Evolutionary conservation across 192 early-diverging fungal genomes (phyloP).

Genomic region (Coemansia brasiliensis): DNA sequence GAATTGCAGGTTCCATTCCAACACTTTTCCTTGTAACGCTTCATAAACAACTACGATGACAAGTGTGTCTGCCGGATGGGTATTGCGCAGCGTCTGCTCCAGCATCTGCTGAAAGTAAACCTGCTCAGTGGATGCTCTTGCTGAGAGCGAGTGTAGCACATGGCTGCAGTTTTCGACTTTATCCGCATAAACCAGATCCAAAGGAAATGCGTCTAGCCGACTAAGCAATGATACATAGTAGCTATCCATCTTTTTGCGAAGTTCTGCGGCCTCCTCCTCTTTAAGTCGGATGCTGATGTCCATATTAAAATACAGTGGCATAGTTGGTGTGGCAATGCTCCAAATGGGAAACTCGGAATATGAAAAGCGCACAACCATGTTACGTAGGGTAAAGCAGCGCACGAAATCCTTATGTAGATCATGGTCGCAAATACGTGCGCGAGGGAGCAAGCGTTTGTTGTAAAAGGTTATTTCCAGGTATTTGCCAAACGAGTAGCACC

Average conservation of each 20-base stretch:
- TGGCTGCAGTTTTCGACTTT: constrained; percentile 73
- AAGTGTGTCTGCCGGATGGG: constrained; percentile 73
- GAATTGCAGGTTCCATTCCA: constrained; percentile 84
- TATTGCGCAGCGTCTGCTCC: constrained; percentile 80
- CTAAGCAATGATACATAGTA: constrained; percentile 88
- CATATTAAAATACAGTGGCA: constrained; percentile 45
- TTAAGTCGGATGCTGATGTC: constrained; percentile 69
- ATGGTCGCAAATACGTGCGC: constrained; percentile 77
- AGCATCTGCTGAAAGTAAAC: constrained; percentile 80
- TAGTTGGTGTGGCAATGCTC: constrained; percentile 43
- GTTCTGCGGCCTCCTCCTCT: constrained; percentile 69
- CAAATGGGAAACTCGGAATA: constrained; percentile 55
- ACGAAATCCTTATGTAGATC: constrained; percentile 80
- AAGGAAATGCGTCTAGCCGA: constrained; percentile 76
- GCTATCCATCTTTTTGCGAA: constrained; percentile 67
- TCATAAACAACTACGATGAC: constrained; percentile 78
- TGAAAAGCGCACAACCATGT: constrained; percentile 77
- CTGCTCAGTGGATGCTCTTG: constrained; percentile 72
- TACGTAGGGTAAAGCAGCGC: constrained; percentile 78
- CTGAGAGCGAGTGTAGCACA: constrained; percentile 67
- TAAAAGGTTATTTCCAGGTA: constrained; percentile 93
- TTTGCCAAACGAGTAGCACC: constrained; percentile 97
- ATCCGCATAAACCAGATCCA: constrained; percentile 72
- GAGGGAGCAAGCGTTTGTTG: constrained; percentile 63
- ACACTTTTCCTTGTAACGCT: constrained; percentile 75